These are phyloP conservation scores for Hypoxylon sp. DNA, from an alignment of 2,329 filamentous ascomycete species.

Conservation along the genomic window DNA sequence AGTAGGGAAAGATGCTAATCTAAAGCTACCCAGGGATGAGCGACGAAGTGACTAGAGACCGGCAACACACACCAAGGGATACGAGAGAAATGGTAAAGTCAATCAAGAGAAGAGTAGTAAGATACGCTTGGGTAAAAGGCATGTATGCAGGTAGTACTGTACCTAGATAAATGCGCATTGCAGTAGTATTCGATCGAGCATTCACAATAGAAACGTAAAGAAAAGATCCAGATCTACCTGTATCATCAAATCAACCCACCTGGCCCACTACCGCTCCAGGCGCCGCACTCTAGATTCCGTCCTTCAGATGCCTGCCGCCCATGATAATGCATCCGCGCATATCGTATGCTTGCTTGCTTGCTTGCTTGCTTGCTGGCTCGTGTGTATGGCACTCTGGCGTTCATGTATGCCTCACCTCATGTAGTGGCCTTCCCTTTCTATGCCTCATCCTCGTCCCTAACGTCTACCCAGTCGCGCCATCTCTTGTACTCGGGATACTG, in stretches of 20 bases:
- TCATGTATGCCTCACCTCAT: not conserved
- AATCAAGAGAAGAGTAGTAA: not conserved
- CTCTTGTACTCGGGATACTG: constrained; percentile 79
- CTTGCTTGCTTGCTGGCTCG: not conserved
- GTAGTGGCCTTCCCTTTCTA: constrained; percentile 28
- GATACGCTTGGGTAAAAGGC: not conserved
- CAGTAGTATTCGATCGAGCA: constrained; percentile 17
- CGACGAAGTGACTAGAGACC: not conserved
- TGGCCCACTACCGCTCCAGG: constrained; percentile 17
- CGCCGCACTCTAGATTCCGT: constrained; percentile 25
- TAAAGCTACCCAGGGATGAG: constrained; percentile 1
- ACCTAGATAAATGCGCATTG: constrained; percentile 5
- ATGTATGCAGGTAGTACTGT: not conserved
- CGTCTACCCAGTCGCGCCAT: constrained; percentile 79
- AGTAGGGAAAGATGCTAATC: not conserved
- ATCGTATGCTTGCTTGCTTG: constrained; percentile 3
- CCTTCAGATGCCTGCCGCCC: constrained; percentile 11
- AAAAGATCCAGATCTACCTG: constrained; percentile 32
- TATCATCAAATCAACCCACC: constrained; percentile 38
- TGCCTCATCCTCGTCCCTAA: constrained; percentile 21
- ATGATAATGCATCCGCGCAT: constrained; percentile 8
- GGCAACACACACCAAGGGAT: constrained; percentile 1
- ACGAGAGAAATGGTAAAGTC: not conserved
- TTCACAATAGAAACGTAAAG: constrained; percentile 11
- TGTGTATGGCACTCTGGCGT: not conserved